Percentiles rank a stretch among this genome's conserved stretches.
phyloP scores from a whole-genome alignment of 257 asterid species.

The Misopates orontium region DNA sequence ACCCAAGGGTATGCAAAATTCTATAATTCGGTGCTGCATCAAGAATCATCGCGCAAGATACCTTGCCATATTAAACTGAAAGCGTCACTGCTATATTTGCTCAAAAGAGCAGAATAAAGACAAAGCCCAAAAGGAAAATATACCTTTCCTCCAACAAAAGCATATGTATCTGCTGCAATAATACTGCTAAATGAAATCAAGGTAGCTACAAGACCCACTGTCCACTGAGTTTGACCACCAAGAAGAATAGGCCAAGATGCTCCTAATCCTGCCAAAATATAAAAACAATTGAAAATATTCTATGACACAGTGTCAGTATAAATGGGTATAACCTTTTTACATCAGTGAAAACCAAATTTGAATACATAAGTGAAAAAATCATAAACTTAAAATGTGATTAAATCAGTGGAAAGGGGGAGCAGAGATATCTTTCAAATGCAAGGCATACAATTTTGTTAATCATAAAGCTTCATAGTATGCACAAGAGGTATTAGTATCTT shows the following conservation, averaged over 20 bases:
- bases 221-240: slow-evolving; percentile 93
- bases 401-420: neutral
- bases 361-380: slow-evolving; percentile 1
- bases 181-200: slow-evolving; percentile 84
- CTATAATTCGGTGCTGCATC: neutral
- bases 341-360: slow-evolving; percentile 16
- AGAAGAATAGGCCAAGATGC: slow-evolving; percentile 87
- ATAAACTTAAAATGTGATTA: neutral
- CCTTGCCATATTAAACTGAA: neutral
- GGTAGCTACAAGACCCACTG: slow-evolving; percentile 96
- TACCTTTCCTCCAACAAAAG: slow-evolving; percentile 96
- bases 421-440: slow-evolving; percentile 22
- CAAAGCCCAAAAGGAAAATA: slow-evolving; percentile 3
- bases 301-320: slow-evolving; percentile 1
- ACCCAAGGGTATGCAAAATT: neutral
- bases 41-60: neutral
- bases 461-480: slow-evolving; percentile 12
- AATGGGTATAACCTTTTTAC: neutral
- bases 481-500: slow-evolving; percentile 21
- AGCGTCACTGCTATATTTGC: slow-evolving; percentile 6
- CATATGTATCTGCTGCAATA: slow-evolving; percentile 96
- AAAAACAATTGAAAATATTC: slow-evolving; percentile 15
- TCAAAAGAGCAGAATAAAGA: slow-evolving; percentile 19
- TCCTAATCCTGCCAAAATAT: slow-evolving; percentile 50
- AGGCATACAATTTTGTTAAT: slow-evolving; percentile 1